Conservation (phyloP, 176 grass and related monocot species). For the Poa annua region DNA sequence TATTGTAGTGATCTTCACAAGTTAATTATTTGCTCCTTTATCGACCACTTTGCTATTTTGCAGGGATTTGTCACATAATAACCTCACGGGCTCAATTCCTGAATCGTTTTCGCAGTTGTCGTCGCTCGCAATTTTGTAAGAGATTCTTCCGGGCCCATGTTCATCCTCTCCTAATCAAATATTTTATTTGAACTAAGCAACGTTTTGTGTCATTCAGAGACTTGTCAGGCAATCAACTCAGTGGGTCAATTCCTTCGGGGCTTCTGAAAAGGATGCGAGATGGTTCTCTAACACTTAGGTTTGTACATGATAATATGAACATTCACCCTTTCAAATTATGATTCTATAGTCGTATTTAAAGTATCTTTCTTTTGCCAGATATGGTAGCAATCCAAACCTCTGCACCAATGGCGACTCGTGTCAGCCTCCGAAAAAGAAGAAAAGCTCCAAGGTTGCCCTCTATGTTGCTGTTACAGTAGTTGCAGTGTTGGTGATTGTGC, state of each 20-base stretch:
- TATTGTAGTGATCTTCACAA: too few species aligned
- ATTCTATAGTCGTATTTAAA: not conserved
- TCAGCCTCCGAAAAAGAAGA: slow-evolving; percentile 40
- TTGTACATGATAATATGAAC: not conserved
- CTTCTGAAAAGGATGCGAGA: slow-evolving; percentile 52
- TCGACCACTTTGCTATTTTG: not conserved
- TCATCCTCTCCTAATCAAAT: not conserved
- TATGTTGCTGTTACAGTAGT: slow-evolving; percentile 49
- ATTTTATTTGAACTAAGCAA: not conserved
- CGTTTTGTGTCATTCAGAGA: slow-evolving; percentile 45
- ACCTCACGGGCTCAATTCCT: slow-evolving; percentile 61
- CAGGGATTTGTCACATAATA: slow-evolving; percentile 74
- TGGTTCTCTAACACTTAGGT: slow-evolving; percentile 56
- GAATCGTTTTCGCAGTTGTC: slow-evolving; percentile 46
- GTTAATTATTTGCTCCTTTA: too few species aligned
- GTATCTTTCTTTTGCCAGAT: slow-evolving; percentile 27
- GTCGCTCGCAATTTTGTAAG: slow-evolving; percentile 61
- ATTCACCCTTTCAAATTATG: not conserved
- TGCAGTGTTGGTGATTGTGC: slow-evolving; percentile 31
- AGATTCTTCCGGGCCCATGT: not conserved
- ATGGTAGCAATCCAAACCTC: slow-evolving; percentile 54
- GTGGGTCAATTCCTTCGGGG: slow-evolving; percentile 47
- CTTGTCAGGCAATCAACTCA: slow-evolving; percentile 59
- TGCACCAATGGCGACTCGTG: slow-evolving; percentile 46
- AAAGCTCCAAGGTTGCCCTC: slow-evolving; percentile 31